Evolutionary conservation across 345 rosid genomes (phyloP).

Genomic region (Rhizophora apiculata): DNA sequence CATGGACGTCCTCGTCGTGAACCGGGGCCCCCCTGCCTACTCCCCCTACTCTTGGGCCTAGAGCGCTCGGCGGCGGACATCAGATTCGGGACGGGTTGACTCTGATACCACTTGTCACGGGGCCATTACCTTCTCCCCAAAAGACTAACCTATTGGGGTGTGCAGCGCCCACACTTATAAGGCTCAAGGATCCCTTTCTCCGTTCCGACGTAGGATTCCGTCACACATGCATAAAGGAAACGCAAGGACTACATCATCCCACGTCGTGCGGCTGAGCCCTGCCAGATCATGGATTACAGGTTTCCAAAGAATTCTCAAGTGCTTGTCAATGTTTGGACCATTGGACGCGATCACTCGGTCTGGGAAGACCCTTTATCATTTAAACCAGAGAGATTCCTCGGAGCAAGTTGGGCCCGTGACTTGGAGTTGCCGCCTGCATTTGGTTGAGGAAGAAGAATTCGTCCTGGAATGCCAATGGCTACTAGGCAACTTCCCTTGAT

Average conservation of each 20-base stretch:
- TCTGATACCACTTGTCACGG: no score
- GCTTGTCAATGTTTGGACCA: slow-evolving; percentile 20
- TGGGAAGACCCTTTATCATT: slow-evolving; percentile 21
- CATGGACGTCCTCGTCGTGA: no score
- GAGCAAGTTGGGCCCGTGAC: background rate
- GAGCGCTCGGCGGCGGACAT: no score
- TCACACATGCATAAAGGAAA: slow-evolving; percentile 19
- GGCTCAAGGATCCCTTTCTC: no score
- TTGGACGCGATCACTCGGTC: slow-evolving; percentile 3
- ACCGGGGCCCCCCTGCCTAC: no score
- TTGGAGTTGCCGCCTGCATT: slow-evolving; percentile 12
- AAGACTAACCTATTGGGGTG: no score
- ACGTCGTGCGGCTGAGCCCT: slow-evolving; percentile 7
- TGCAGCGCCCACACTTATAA: no score
- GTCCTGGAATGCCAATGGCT: slow-evolving; percentile 20
- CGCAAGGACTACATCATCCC: slow-evolving; percentile 15
- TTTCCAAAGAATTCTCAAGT: slow-evolving; percentile 18
- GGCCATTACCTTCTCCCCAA: no score
- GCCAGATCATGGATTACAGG: slow-evolving; percentile 19
- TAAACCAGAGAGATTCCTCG: slow-evolving; percentile 19
- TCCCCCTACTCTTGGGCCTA: no score
- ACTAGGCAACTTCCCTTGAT: slow-evolving; percentile 1
- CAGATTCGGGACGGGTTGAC: no score
- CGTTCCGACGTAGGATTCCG: no score
- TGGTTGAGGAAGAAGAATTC: slow-evolving; percentile 18